These are phyloP conservation scores for Phytopythium delawarense DNA, from an alignment of 352 stramenopile genomes.

Conservation along the genomic window DNA sequence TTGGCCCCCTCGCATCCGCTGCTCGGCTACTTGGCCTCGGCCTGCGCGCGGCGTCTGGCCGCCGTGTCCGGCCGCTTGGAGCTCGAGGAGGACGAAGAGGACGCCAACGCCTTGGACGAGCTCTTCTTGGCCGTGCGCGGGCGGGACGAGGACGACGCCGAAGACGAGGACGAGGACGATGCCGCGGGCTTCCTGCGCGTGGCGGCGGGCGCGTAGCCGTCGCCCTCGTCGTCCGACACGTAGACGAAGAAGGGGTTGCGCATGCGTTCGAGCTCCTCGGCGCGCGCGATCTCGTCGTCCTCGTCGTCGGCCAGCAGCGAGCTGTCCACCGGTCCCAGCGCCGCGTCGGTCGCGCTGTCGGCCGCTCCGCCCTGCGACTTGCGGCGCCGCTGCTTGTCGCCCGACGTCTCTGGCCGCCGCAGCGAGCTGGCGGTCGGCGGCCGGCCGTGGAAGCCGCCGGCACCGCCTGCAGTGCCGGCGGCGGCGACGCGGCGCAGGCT, in stretches of 20 bases:
- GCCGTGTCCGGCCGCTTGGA: conserved; percentile 61
- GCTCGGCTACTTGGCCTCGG: conserved; percentile 11
- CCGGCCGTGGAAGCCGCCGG: neutral
- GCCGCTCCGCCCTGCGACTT: conserved; percentile 30
- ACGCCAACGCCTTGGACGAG: conserved; percentile 21
- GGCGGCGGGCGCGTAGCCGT: conserved; percentile 68
- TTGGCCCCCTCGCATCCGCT: neutral
- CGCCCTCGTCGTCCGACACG: conserved; percentile 74
- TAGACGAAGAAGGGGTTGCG: conserved; percentile 84
- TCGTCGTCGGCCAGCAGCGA: conserved; percentile 21
- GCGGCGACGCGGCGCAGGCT: neutral
- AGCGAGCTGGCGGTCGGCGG: conserved; percentile 67
- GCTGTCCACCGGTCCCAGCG: conserved; percentile 4
- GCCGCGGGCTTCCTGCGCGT: conserved; percentile 35
- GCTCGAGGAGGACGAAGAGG: conserved; percentile 30
- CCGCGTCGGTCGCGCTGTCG: neutral
- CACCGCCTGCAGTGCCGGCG: neutral
- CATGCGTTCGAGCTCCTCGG: conserved; percentile 63
- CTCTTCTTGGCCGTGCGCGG: conserved; percentile 60
- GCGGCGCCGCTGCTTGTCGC: conserved; percentile 45
- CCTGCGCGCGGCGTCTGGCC: conserved; percentile 51
- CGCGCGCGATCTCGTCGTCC: conserved; percentile 62
- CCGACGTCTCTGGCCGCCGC: conserved; percentile 66
- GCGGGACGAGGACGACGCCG: conserved; percentile 13
- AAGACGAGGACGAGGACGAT: neutral